Percentiles rank a stretch among this genome's conserved stretches.
Evolutionary conservation across 2,329 filamentous ascomycete genomes (phyloP).

Genomic region (Aciculosporium take): DNA sequence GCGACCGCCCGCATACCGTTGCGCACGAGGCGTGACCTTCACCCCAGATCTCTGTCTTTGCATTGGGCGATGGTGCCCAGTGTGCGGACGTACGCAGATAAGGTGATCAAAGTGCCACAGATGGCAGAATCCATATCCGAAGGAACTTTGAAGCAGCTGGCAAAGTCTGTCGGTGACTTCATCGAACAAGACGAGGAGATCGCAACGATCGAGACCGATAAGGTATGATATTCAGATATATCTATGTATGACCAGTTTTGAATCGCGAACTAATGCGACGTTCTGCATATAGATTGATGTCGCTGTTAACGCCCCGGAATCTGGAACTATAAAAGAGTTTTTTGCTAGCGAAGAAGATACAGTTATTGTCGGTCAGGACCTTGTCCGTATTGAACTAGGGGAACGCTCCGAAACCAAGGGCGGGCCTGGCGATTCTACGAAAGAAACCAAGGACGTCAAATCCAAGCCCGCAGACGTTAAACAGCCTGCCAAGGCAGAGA

Average conservation of each 20-base stretch:
- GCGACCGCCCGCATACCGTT: conserved; percentile 30
- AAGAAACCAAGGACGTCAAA: conserved; percentile 14
- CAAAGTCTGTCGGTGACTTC: conserved; percentile 80
- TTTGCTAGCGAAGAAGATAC: conserved; percentile 90
- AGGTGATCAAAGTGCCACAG: conserved; percentile 80
- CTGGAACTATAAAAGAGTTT: conserved; percentile 83
- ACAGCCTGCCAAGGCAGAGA: conserved; percentile 2
- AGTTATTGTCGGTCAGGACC: conserved; percentile 83
- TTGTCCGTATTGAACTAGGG: conserved; percentile 78
- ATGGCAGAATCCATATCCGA: conserved; percentile 99
- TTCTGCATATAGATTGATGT: conserved; percentile 63
- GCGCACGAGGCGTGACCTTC: conserved; percentile 18
- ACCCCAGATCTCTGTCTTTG: conserved; percentile 18
- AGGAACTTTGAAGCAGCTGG: conserved; percentile 90
- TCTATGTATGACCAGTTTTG: background rate
- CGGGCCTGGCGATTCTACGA: conserved; percentile 18
- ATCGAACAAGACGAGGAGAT: conserved; percentile 96
- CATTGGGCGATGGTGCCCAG: conserved; percentile 38
- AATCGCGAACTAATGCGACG: background rate
- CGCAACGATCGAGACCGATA: conserved; percentile 97
- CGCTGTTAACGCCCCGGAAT: conserved; percentile 82
- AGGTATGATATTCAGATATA: conserved; percentile 40
- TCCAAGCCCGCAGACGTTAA: background rate
- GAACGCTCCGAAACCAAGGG: conserved; percentile 29
- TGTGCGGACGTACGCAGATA: conserved; percentile 59